Conservation (phyloP, 371 early-diverging fungal genomes). For the Mucor piriformis region DNA sequence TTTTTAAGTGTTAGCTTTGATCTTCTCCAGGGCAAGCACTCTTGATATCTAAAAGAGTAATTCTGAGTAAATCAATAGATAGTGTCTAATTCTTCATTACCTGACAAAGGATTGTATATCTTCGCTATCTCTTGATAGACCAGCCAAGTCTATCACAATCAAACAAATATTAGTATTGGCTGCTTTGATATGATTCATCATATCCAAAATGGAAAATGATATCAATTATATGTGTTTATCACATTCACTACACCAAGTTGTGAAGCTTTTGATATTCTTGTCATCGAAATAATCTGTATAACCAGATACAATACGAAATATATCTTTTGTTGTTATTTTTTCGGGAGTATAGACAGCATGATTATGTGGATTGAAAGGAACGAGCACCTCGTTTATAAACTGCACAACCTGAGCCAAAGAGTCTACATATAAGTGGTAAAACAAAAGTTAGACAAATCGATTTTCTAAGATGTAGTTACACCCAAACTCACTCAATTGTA, state of each 20-base stretch:
- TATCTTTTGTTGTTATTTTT: slow-evolving; percentile 16
- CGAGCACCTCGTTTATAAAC: slow-evolving; percentile 19
- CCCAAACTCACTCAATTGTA: slow-evolving; percentile 19
- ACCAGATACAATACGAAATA: slow-evolving; percentile 16
- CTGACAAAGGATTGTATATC: not conserved
- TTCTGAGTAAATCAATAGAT: not conserved
- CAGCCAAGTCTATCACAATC: not conserved
- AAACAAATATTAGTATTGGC: slow-evolving; percentile 1
- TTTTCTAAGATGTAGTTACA: slow-evolving; percentile 14
- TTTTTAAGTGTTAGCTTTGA: too few relatives aligned
- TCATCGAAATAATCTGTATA: slow-evolving; percentile 15
- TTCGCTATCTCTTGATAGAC: slow-evolving; percentile 1
- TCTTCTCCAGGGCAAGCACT: too few relatives aligned
- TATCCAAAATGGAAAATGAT: not conserved
- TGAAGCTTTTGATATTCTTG: slow-evolving; percentile 15
- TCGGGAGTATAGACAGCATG: slow-evolving; percentile 7
- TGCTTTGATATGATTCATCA: not conserved
- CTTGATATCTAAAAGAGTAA: not conserved
- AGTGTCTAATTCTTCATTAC: not conserved
- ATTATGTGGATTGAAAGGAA: slow-evolving; percentile 16
- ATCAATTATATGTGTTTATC: not conserved
- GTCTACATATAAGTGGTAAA: slow-evolving; percentile 14
- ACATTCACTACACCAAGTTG: slow-evolving; percentile 15
- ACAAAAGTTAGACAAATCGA: slow-evolving; percentile 20
- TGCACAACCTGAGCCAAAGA: slow-evolving; percentile 22